phyloP scores from a whole-genome alignment of 805 yeast species.

The Saccharomyces jurei region DNA sequence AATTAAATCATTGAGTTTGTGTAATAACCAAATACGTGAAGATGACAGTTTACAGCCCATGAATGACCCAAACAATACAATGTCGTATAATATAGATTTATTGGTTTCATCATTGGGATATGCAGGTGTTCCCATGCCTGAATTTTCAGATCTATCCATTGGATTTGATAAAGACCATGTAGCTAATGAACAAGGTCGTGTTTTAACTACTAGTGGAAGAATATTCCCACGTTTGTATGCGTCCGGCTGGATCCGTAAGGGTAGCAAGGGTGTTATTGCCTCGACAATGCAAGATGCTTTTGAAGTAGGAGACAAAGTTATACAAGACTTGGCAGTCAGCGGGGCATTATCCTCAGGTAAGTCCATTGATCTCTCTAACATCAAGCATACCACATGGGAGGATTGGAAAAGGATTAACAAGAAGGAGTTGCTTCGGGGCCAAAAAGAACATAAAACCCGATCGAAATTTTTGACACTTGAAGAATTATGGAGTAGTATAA shows the following conservation, averaged over 20 bases:
- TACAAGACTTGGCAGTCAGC: constrained; percentile 39
- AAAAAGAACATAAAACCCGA: constrained; percentile 10
- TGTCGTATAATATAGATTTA: constrained; percentile 44
- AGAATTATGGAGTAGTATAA: constrained; percentile 6
- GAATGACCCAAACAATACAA: constrained; percentile 13
- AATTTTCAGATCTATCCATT: constrained; percentile 43
- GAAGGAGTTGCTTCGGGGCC: constrained; percentile 18
- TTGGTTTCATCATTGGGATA: constrained; percentile 81
- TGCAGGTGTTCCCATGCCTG: constrained; percentile 55
- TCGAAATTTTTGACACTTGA: constrained; percentile 11
- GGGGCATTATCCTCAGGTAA: not conserved
- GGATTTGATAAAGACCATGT: constrained; percentile 47
- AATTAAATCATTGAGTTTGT: constrained; percentile 22
- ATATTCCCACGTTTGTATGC: constrained; percentile 52
- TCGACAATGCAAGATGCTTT: constrained; percentile 81
- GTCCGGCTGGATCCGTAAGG: constrained; percentile 85
- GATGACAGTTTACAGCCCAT: constrained; percentile 23
- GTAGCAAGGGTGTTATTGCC: constrained; percentile 86
- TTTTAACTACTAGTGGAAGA: constrained; percentile 20
- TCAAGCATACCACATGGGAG: constrained; percentile 23
- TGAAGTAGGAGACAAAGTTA: constrained; percentile 58
- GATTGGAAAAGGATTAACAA: constrained; percentile 24
- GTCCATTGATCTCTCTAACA: constrained; percentile 5
- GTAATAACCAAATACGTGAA: constrained; percentile 13
- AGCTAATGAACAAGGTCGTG: constrained; percentile 40